Conservation (phyloP, 805 yeast species). For the Candida chilensis region DNA sequence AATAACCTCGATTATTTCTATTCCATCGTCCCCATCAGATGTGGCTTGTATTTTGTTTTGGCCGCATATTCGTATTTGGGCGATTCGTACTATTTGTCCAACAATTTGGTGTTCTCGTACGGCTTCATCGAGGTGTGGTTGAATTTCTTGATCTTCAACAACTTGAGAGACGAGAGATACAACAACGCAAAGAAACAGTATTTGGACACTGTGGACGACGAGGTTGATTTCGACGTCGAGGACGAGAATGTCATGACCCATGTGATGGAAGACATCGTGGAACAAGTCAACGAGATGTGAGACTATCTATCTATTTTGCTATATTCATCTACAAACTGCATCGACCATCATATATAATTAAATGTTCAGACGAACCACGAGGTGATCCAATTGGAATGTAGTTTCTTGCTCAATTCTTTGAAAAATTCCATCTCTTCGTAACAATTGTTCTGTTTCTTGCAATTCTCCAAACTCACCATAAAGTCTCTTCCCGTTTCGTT, state of each 20-base stretch:
- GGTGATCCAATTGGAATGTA: conserved; percentile 36
- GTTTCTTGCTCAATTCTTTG: conserved; percentile 51
- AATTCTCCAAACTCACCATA: conserved; percentile 95
- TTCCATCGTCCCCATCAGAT: conserved; percentile 49
- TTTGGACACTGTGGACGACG: conserved; percentile 19
- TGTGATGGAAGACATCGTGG: conserved; percentile 12
- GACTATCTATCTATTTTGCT: too few species aligned
- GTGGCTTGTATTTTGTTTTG: conserved; percentile 37
- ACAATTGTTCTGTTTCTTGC: conserved; percentile 96
- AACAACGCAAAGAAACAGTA: conserved; percentile 28
- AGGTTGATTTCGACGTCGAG: conserved; percentile 21
- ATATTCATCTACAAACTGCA: too few species aligned
- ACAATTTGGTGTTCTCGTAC: conserved; percentile 52
- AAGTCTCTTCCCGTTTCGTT: conserved; percentile 24
- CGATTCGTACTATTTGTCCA: conserved; percentile 39
- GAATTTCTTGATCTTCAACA: conserved; percentile 50
- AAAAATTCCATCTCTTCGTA: conserved; percentile 94
- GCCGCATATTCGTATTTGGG: conserved; percentile 41
- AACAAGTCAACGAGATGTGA: neutral
- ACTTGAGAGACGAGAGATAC: conserved; percentile 56
- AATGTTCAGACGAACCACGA: too few species aligned
- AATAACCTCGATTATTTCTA: conserved; percentile 41
- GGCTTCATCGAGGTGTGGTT: conserved; percentile 64
- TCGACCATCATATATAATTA: too few species aligned
- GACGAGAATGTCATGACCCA: conserved; percentile 18